Evolutionary conservation across 1,284 basidiomycete species (phyloP).

Genomic region (Heterobasidion irregulare): DNA sequence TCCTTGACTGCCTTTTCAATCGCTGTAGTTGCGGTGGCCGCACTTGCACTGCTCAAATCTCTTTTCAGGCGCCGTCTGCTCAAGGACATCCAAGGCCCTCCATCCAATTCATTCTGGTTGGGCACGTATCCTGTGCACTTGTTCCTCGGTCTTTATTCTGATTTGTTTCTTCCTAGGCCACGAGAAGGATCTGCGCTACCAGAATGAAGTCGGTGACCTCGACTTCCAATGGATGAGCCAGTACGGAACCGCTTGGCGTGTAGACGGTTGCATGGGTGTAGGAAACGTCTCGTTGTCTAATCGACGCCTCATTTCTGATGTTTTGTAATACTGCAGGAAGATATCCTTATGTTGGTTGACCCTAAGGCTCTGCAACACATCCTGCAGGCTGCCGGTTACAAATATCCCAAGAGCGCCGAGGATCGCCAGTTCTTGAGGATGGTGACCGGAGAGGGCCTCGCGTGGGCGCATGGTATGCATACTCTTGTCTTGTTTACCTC

Average conservation of each 20-base stretch:
- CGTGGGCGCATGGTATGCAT: slow-evolving; percentile 1
- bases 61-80: not conserved
- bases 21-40: not conserved
- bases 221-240: slow-evolving; percentile 4
- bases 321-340: slow-evolving; percentile 20
- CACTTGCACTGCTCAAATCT: not conserved
- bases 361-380: slow-evolving; percentile 35
- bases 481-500: not conserved
- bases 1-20: not conserved
- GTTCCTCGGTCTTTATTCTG: not conserved
- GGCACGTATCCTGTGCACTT: not conserved
- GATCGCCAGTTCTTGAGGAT: slow-evolving; percentile 2
- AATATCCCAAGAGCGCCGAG: slow-evolving; percentile 24
- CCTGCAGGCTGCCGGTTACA: slow-evolving; percentile 30
- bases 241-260: slow-evolving; percentile 8
- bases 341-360: slow-evolving; percentile 30
- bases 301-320: not conserved
- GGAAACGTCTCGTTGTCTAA: not conserved
- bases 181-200: slow-evolving; percentile 1
- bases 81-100: not conserved
- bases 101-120: not conserved
- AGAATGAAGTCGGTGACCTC: slow-evolving; percentile 3
- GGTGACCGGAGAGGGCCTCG: slow-evolving; percentile 1
- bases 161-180: not conserved
- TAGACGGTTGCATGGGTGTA: slow-evolving; percentile 5